These are phyloP conservation scores for Starmera caribaea DNA, from an alignment of 805 yeast species.

Conservation along the genomic window DNA sequence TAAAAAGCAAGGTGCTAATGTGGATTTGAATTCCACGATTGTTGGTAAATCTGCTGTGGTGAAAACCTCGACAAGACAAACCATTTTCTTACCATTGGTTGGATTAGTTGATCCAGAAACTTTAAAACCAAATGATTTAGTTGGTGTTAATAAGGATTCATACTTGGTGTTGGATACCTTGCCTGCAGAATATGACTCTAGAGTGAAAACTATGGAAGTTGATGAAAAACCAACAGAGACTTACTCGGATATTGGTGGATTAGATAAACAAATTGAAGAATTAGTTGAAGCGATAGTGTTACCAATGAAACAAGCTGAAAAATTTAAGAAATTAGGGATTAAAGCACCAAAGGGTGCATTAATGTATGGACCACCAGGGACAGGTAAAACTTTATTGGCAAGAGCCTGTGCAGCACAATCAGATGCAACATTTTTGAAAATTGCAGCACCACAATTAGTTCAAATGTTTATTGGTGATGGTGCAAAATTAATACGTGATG, in stretches of 20 bases:
- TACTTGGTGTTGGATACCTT: constrained; percentile 86
- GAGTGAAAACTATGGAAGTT: constrained; percentile 99
- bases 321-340: constrained; percentile 87
- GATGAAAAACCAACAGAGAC: constrained; percentile 98
- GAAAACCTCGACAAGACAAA: constrained; percentile 95
- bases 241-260: constrained; percentile 94
- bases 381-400: constrained; percentile 94
- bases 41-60: constrained; percentile 97
- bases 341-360: constrained; percentile 98
- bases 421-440: constrained; percentile 89
- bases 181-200: constrained; percentile 94
- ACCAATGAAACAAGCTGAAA: constrained; percentile 97
- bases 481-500: constrained; percentile 94
- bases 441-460: constrained; percentile 96
- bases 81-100: constrained; percentile 90
- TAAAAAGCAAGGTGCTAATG: constrained; percentile 83
- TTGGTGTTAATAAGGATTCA: constrained; percentile 96
- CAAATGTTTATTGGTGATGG: constrained; percentile 99
- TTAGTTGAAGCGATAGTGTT: constrained; percentile 95
- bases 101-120: constrained; percentile 88
- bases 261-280: constrained; percentile 97
- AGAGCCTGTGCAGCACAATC: constrained; percentile 99
- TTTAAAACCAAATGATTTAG: constrained; percentile 95
- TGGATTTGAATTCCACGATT: constrained; percentile 84
- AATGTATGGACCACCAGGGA: constrained; percentile 99